Base-by-base conservation (phyloP, 345 rosid genomes). In the Raphanus sativus region DNA sequence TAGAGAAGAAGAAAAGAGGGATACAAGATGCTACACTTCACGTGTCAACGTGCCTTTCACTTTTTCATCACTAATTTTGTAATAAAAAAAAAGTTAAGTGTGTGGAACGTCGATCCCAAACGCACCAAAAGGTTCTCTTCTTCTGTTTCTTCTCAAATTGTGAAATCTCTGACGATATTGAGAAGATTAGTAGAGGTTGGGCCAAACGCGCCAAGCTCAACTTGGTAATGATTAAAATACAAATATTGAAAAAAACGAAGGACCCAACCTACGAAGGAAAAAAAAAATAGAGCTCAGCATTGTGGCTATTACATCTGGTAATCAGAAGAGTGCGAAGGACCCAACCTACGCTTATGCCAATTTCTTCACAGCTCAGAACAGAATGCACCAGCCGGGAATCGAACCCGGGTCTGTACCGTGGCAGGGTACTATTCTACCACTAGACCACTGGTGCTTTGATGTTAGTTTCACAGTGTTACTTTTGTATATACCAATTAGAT, bases 361-460 rank as follows among this genome's bases (percentile, higher is more conserved):
- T 7, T 3, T 40, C 81, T 0, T 77, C 76, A 77, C 1, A 3
- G 81, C 81, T 71, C 81, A 5, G 15, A n/a, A n/a, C 52, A 3
- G n/a, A 9, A 38, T 48, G 54, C 54, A 48, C 54, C 54, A 48
- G 54, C 54, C 54, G 54, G 54, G 7, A 48, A 48, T 48, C 88
- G 87, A 90, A 87, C 93, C 86, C 87, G 85, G 93, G 90, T 85
- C 87, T 85, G 85, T 84, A 85, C 89, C 81, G 85, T 85, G 88
- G 88, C 86, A 90, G 86, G 90, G 86, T 87, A 88, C 85, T 81
- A 81, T 82, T 83, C 75, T 80, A 85, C 78, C 86, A 85, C 86
- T 82, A 78, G 86, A 82, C 85, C 86, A 71, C 84, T 76, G 83
- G 86, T 83, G 80, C 75, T 63, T 32, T 2, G 24, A 1, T 76